phyloP scores from a whole-genome alignment of 75 land plant species.

The Azolla pinnata region DNA sequence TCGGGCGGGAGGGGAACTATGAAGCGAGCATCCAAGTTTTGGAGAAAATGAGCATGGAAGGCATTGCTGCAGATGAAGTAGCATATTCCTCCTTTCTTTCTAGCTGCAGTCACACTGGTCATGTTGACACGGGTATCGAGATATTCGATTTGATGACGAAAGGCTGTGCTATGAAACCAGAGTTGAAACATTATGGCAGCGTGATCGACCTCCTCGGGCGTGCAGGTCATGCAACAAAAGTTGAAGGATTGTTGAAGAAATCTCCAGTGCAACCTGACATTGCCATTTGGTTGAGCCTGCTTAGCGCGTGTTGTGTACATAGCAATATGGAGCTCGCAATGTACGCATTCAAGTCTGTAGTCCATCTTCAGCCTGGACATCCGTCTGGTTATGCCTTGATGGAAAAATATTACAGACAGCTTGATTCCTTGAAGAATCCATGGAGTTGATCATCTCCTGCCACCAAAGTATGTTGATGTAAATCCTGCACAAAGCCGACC shows the following conservation, averaged over 20 bases:
- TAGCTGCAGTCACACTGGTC: slow-evolving; percentile 23
- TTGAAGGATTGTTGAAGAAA: slow-evolving; percentile 15
- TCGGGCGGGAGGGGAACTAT: slow-evolving; percentile 2
- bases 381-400: neutral
- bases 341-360: neutral
- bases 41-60: slow-evolving; percentile 24
- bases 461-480: too few relatives aligned
- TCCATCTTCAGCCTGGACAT: neutral
- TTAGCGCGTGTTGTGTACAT: slow-evolving; percentile 23
- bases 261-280: slow-evolving; percentile 27
- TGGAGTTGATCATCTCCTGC: too few relatives aligned
- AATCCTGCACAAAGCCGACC: too few relatives aligned
- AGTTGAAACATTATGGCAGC: slow-evolving; percentile 27
- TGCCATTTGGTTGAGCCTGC: slow-evolving; percentile 21
- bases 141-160: slow-evolving; percentile 17
- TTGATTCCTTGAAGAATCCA: neutral
- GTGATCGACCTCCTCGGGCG: slow-evolving; percentile 34
- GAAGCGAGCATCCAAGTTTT: slow-evolving; percentile 7
- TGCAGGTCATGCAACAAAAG: slow-evolving; percentile 25
- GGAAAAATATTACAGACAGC: neutral
- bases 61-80: slow-evolving; percentile 24
- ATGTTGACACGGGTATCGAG: slow-evolving; percentile 9
- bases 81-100: slow-evolving; percentile 27
- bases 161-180: slow-evolving; percentile 15
- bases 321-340: slow-evolving; percentile 10